Percentiles rank a stretch among this genome's conserved stretches.
Conservation (phyloP, 257 asterid species). For the Craterostigma plantagineum region DNA sequence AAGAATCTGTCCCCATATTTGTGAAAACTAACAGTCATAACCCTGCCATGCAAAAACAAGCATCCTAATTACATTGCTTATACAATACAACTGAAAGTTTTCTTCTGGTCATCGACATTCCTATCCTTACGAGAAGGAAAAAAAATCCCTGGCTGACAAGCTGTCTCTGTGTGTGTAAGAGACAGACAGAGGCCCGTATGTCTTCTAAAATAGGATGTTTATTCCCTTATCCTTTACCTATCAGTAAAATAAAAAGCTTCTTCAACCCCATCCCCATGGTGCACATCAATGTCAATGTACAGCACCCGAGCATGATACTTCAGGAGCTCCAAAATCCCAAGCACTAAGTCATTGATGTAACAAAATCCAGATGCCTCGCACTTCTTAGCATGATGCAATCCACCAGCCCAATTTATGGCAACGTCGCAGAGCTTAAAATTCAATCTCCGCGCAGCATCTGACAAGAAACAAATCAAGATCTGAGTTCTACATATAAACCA, state of each 20-base stretch:
- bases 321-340: constrained; percentile 93
- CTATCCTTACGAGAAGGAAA: no score
- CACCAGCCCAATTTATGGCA: constrained; percentile 99
- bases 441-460: constrained; percentile 96
- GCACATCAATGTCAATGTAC: constrained; percentile 96
- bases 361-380: constrained; percentile 99
- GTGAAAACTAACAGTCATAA: constrained; percentile 99
- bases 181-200: no score
- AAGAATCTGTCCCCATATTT: constrained; percentile 91
- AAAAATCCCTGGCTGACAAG: no score
- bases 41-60: constrained; percentile 39
- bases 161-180: no score
- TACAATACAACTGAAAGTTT: no score
- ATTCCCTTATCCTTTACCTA: constrained; percentile 28
- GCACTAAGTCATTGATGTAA: constrained; percentile 84
- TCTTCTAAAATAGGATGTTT: no score
- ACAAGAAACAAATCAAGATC: constrained; percentile 10
- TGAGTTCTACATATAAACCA: constrained; percentile 5
- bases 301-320: constrained; percentile 92
- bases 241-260: constrained; percentile 96
- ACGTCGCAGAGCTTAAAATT: constrained; percentile 77
- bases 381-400: constrained; percentile 98
- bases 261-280: constrained; percentile 99
- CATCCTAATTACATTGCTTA: constrained; percentile 1
- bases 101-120: no score